Base-by-base conservation (phyloP, 2,329 filamentous ascomycete genomes). In the Fusarium veterinarium region DNA sequence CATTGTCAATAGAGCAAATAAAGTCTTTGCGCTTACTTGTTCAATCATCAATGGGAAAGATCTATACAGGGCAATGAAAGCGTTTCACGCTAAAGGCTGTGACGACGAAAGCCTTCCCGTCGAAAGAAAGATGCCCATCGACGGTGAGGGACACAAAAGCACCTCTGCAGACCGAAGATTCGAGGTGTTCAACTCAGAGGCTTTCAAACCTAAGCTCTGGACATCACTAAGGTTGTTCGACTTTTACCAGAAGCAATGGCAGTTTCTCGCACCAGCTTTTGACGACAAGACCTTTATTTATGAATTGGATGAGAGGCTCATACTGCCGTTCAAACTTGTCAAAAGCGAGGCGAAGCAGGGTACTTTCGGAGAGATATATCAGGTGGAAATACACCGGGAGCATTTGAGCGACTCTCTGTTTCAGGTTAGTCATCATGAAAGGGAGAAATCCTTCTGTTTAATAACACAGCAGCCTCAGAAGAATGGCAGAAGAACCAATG, bases 221-320 rank as follows among this genome's bases (percentile, higher is more conserved):
- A 57, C 30, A 10, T 9, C 30, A 19, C 2, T 23, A 30, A 30
- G 40, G 58, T 9, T 19, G 33, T 12, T 17, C 6, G 33, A 86
- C 41, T 40, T 33, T 52, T 6, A 38, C 25, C 4, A 44, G 7
- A 44, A 60, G n/a, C 65, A 68, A 19, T 64, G 65, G 60, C 30
- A 12, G 8, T 48, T 68, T 8, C 30, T 64, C 1, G 53, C 46
- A 5, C 60, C 60, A 1, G 41, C 51, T 4, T 68, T 68, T 10
- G 48, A 41, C 14, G 51, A 49, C 13, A 20, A 6, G 6, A 12
- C 7, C 8, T 41, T 64, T 17, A 20, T 33, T 10, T 37, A 42
- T 17, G 33, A 51, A 4, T n/a, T 64, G 6, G 40, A 60, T 25
- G 37, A 60, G 28, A 56, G 40, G 4, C 31, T 19, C 6, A 64